Percentiles rank a stretch among this genome's conserved stretches.
These are phyloP conservation scores for Quercus lobata DNA, from an alignment of 331 rosid genomes.

Conservation along the genomic window DNA sequence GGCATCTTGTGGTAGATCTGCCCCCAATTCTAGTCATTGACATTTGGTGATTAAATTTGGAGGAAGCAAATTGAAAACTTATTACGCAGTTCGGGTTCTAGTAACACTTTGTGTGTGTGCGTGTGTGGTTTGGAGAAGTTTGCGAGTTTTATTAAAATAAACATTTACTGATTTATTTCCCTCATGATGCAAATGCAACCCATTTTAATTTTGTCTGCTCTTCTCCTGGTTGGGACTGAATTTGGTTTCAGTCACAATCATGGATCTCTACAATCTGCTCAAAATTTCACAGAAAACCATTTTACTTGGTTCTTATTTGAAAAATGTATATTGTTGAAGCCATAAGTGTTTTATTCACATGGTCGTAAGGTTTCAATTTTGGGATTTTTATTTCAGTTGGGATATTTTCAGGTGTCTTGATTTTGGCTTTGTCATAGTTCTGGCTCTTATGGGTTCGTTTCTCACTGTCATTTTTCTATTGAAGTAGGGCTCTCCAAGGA, in stretches of 20 bases:
- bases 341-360: too few species aligned
- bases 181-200: background rate
- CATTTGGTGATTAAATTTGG: background rate
- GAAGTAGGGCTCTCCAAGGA: too few species aligned
- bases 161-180: background rate
- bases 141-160: background rate
- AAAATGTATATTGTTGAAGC: too few species aligned
- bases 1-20: background rate
- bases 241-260: background rate
- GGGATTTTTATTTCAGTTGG: too few species aligned
- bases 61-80: background rate
- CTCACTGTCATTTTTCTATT: too few species aligned
- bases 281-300: too few species aligned
- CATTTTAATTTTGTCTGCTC: background rate
- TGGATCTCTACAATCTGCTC: background rate
- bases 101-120: background rate
- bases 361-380: too few species aligned
- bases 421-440: too few species aligned
- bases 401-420: too few species aligned
- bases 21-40: background rate
- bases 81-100: background rate
- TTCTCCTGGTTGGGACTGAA: background rate
- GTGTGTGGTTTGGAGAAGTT: background rate
- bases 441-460: too few species aligned
- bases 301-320: background rate